Conservation (phyloP, 169 alveolate species). For the Plasmodium berghei region DNA sequence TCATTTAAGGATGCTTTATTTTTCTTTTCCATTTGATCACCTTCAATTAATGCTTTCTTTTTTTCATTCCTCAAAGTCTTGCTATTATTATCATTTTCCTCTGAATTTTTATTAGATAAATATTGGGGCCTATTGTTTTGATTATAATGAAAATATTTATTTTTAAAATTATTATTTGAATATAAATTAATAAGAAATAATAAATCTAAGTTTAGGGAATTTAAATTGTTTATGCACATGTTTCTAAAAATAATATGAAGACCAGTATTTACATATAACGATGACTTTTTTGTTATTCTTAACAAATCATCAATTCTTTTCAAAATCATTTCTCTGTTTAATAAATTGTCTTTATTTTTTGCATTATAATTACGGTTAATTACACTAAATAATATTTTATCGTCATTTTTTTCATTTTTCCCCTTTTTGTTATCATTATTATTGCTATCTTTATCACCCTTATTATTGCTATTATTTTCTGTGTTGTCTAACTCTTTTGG, state of each 20-base stretch:
- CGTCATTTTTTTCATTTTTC: constrained; percentile 35
- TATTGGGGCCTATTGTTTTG: background rate
- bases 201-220: constrained; percentile 51
- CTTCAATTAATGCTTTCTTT: no score
- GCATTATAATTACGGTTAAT: constrained; percentile 36
- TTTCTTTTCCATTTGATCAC: no score
- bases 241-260: constrained; percentile 54
- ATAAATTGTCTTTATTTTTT: constrained; percentile 42
- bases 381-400: constrained; percentile 38
- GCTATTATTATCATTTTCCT: background rate
- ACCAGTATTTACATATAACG: constrained; percentile 29
- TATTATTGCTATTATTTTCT: background rate
- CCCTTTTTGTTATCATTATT: constrained; percentile 18
- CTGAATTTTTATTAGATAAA: background rate
- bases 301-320: constrained; percentile 48
- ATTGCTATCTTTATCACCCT: constrained; percentile 6
- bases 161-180: constrained; percentile 62
- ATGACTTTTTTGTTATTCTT: constrained; percentile 18
- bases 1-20: no score
- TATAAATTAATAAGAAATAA: constrained; percentile 62
- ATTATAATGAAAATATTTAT: constrained; percentile 63
- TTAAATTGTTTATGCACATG: constrained; percentile 40
- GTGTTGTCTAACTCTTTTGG: constrained; percentile 6
- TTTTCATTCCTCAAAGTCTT: background rate
- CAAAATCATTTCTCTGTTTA: constrained; percentile 23